These are phyloP conservation scores for Hymenoscyphus fraxineus DNA, from an alignment of 2,329 filamentous ascomycete species.

Conservation along the genomic window DNA sequence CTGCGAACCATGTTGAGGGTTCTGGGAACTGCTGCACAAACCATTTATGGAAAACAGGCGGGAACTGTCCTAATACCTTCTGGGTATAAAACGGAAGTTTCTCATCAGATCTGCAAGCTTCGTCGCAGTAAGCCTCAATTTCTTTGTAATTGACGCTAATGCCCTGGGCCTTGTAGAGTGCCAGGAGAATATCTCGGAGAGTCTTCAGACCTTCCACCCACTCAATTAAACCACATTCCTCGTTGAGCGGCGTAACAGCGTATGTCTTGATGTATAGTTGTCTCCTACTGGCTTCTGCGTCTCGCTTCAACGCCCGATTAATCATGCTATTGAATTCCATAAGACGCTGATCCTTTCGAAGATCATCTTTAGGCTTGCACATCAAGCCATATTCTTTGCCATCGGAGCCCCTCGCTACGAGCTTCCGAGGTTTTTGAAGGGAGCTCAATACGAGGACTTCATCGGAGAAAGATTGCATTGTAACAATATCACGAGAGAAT, in stretches of 20 bases:
- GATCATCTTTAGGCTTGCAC: constrained; percentile 96
- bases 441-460: constrained; percentile 89
- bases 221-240: constrained; percentile 96
- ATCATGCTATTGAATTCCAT: constrained; percentile 99
- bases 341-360: constrained; percentile 93
- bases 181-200: constrained; percentile 82
- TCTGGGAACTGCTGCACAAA: constrained; percentile 94
- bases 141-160: constrained; percentile 66
- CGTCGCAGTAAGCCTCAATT: constrained; percentile 62
- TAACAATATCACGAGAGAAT: constrained; percentile 82
- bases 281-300: constrained; percentile 84
- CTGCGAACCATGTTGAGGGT: constrained; percentile 86
- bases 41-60: constrained; percentile 85
- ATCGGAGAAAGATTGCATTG: constrained; percentile 75
- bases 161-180: constrained; percentile 71
- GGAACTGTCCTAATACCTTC: constrained; percentile 62
- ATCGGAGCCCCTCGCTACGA: constrained; percentile 84
- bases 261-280: constrained; percentile 97
- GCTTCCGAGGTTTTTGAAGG: constrained; percentile 84
- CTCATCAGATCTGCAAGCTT: constrained; percentile 50
- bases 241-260: constrained; percentile 91
- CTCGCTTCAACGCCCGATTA: constrained; percentile 87
- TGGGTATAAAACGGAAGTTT: constrained; percentile 72
- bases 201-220: constrained; percentile 98
- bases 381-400: constrained; percentile 84